Base-by-base conservation (phyloP, 176 grass and related monocot genomes). In the Guadua angustifolia region DNA sequence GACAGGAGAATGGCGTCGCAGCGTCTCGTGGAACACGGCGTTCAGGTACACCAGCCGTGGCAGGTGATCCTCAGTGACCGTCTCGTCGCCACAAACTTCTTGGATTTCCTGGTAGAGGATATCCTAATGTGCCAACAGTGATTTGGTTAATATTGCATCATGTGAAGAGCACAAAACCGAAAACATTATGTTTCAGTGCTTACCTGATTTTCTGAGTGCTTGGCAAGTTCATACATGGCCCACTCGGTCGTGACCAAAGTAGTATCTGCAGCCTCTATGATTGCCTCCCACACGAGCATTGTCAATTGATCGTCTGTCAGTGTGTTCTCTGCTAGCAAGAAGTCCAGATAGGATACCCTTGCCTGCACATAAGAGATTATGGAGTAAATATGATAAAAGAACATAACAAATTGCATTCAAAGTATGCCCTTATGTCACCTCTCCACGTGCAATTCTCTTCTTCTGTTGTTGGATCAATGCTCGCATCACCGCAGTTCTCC, bases 211-310 rank as follows among this genome's bases (percentile, higher is more conserved):
- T 82, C 79, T 85, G 91, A 89, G 80, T 92, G 72, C 78, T 92
- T 95, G 5, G 93, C 85, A 50, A 98, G 80, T 80, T 98, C 82
- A 85, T 83, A 98, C 91, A 98, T 95, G 17, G 89, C 89, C 95
- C 95, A 98, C 79, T 98, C 95, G 2, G 95, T 87, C 4, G 84
- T 85, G 55, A 95, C 85, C 46, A 89, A 38, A 70, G 91, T 95
- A 61, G 93, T 95, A 80, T 98, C 95, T 16, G 95, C 90, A 25
- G 89, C 53, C 56, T 93, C 95, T 33, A 98, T 88, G 85, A 98
- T 63, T 24, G 64, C 49, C 75, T 98, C 95, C 93, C 91, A 98
- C 16, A 95, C 82, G 39, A 95, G 67, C 69, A 88, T 78, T 11
- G 45, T 80, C 52, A 94, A 18, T 13, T 95, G 87, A 19, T 98